phyloP scores from a whole-genome alignment of 306 rosid genomes.

The Pyrus communis region DNA sequence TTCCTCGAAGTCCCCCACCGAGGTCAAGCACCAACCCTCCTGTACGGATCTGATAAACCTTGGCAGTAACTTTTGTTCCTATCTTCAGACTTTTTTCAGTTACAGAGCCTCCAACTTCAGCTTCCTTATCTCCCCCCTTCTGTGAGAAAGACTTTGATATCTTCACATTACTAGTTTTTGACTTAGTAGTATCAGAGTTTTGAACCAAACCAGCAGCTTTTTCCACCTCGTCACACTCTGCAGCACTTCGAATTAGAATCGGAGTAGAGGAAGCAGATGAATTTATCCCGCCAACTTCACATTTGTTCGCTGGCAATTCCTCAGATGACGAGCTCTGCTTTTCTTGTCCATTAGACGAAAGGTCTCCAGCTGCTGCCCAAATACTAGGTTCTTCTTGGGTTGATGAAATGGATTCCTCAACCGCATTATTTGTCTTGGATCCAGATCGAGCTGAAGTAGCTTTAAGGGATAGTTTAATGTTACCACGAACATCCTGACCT shows the following conservation, averaged over 20 bases:
- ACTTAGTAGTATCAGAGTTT: conserved; percentile 24
- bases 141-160: conserved; percentile 22
- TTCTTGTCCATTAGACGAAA: conserved; percentile 21
- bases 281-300: conserved; percentile 23
- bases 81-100: conserved; percentile 44
- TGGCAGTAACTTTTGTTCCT: conserved; percentile 63
- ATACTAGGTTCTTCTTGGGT: conserved; percentile 33
- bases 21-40: conserved; percentile 85
- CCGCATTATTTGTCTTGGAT: conserved; percentile 20
- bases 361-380: conserved; percentile 41
- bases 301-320: conserved; percentile 25
- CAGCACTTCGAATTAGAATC: conserved; percentile 75
- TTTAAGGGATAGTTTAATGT: conserved; percentile 86
- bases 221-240: conserved; percentile 80
- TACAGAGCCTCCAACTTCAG: conserved; percentile 21
- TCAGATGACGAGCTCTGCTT: conserved; percentile 28
- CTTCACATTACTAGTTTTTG: conserved; percentile 16
- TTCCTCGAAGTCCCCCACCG: conserved; percentile 77
- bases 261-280: conserved; percentile 36
- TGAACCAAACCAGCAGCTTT: conserved; percentile 36
- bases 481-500: conserved; percentile 91
- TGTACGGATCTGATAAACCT: conserved; percentile 68
- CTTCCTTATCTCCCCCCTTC: conserved; percentile 18
- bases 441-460: conserved; percentile 37
- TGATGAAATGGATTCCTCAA: conserved; percentile 30